phyloP scores from a whole-genome alignment of 306 rosid species.

The Geum urbanum region DNA sequence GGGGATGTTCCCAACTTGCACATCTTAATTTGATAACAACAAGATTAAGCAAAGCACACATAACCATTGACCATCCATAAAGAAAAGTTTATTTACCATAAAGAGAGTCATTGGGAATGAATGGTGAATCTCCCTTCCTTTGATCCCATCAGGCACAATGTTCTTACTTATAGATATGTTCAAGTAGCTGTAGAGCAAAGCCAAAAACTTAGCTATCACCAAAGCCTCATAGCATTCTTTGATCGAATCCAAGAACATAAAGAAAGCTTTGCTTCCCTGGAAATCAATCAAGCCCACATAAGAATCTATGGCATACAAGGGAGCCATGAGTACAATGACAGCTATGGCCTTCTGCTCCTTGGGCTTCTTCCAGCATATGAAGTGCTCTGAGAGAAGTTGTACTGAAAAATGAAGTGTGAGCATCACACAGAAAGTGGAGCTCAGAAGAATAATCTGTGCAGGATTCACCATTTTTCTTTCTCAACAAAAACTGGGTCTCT shows the following conservation, averaged over 20 bases:
- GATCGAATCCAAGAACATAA: conserved; percentile 33
- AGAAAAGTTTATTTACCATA: conserved; percentile 9
- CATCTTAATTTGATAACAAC: neutral
- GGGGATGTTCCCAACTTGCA: neutral
- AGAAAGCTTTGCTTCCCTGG: conserved; percentile 31
- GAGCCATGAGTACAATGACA: conserved; percentile 33
- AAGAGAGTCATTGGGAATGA: conserved; percentile 33
- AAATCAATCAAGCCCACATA: conserved; percentile 30
- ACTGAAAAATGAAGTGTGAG: conserved; percentile 22
- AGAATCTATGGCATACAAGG: conserved; percentile 29
- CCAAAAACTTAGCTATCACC: conserved; percentile 33
- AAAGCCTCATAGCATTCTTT: conserved; percentile 39
- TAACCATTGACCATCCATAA: neutral
- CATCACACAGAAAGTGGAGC: conserved; percentile 33
- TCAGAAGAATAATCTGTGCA: conserved; percentile 18
- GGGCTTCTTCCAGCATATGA: conserved; percentile 29
- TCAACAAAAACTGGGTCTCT: neutral
- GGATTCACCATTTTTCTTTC: conserved; percentile 9
- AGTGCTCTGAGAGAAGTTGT: conserved; percentile 33
- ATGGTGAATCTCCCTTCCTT: conserved; percentile 36
- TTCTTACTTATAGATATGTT: conserved; percentile 34
- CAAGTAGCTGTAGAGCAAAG: conserved; percentile 34
- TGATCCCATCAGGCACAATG: conserved; percentile 32
- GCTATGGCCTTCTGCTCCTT: conserved; percentile 31
- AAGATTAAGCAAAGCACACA: neutral